A percentile compares a stretch with the other conserved stretches of the same genome.
phyloP scores from a whole-genome alignment of 352 stramenopile genomes.

The Pythium biforme region DNA sequence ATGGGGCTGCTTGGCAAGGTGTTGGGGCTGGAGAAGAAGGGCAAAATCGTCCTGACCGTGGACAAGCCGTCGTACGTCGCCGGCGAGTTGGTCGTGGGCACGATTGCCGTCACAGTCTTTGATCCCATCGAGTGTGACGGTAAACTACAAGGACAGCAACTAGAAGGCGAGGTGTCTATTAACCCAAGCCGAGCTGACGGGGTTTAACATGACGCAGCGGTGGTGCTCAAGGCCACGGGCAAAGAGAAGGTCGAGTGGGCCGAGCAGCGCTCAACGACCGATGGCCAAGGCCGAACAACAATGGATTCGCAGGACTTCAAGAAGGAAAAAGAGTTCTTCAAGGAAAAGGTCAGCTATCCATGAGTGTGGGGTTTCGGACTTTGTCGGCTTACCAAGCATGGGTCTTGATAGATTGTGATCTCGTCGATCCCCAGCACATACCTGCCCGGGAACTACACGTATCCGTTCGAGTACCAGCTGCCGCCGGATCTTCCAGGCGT shows the following conservation, averaged over 20 bases:
- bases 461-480: slow-evolving; percentile 40
- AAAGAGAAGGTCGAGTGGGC: slow-evolving; percentile 69
- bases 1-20: slow-evolving; percentile 55
- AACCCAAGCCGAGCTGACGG: too few species aligned
- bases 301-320: slow-evolving; percentile 31
- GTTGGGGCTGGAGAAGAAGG: slow-evolving; percentile 63
- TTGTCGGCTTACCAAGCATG: too few species aligned
- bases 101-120: slow-evolving; percentile 51
- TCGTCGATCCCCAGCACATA: slow-evolving; percentile 21
- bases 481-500: slow-evolving; percentile 31
- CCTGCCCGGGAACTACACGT: slow-evolving; percentile 34
- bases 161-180: not conserved
- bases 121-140: slow-evolving; percentile 63
- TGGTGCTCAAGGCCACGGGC: slow-evolving; percentile 60
- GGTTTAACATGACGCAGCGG: slow-evolving; percentile 28
- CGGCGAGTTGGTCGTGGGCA: slow-evolving; percentile 53
- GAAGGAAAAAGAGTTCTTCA: slow-evolving; percentile 63
- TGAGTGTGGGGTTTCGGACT: too few species aligned
- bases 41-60: slow-evolving; percentile 52
- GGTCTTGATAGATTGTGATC: slow-evolving; percentile 37
- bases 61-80: slow-evolving; percentile 62
- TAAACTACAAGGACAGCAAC: too few species aligned
- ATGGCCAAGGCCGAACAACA: slow-evolving; percentile 33
- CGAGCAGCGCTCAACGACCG: slow-evolving; percentile 31
- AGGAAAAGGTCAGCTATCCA: slow-evolving; percentile 71